Evolutionary conservation across 2,329 filamentous ascomycete genomes (phyloP).

Genomic region (Claviceps sp.): DNA sequence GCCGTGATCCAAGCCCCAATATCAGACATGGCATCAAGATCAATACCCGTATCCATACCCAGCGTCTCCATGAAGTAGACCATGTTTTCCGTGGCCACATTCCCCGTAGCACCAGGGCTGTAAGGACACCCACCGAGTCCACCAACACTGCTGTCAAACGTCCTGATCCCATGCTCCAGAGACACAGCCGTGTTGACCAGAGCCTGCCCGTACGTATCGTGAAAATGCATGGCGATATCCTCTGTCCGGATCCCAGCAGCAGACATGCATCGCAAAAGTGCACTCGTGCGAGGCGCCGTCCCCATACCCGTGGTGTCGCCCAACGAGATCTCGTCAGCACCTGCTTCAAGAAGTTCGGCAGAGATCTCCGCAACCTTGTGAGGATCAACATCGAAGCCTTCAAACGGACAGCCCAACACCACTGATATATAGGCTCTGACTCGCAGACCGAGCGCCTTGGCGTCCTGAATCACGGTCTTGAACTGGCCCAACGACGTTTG

Average conservation of each 20-base stretch:
- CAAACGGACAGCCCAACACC: conserved; percentile 68
- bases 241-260: conserved; percentile 55
- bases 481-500: conserved; percentile 59
- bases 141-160: conserved; percentile 67
- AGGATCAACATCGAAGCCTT: conserved; percentile 50
- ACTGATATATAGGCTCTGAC: conserved; percentile 73
- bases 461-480: conserved; percentile 53
- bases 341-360: conserved; percentile 62
- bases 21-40: conserved; percentile 50
- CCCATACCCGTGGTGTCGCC: conserved; percentile 89
- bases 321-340: conserved; percentile 79
- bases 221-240: conserved; percentile 72
- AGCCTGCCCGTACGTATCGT: conserved; percentile 79
- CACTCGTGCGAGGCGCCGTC: conserved; percentile 55
- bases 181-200: conserved; percentile 70
- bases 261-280: conserved; percentile 49
- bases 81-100: conserved; percentile 74
- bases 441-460: conserved; percentile 49
- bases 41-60: conserved; percentile 61
- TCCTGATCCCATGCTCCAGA: conserved; percentile 62
- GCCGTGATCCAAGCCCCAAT: conserved; percentile 60
- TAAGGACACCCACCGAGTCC: conserved; percentile 79
- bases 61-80: conserved; percentile 65
- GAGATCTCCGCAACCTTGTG: conserved; percentile 53
- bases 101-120: conserved; percentile 73